Conservation (phyloP, 192 early-diverging fungal species). For the Entomortierella beljakovae region DNA sequence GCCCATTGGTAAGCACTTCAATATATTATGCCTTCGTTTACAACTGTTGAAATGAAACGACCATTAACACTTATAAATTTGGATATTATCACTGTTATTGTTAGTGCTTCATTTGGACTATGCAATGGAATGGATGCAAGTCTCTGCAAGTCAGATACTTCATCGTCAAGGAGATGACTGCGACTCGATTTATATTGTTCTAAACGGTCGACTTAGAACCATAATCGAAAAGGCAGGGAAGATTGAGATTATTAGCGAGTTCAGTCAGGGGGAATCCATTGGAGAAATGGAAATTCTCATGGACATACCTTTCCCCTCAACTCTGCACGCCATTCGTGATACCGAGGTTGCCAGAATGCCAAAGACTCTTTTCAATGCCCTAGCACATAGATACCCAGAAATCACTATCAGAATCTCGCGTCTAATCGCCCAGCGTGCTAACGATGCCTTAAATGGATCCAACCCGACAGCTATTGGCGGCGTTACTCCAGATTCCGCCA, state of each 20-base stretch:
- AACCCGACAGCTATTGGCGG: constrained; percentile 19
- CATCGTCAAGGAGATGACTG: constrained; percentile 88
- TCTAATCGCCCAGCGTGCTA: constrained; percentile 78
- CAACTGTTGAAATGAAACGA: constrained; percentile 1
- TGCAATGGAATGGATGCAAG: constrained; percentile 95
- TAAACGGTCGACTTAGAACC: constrained; percentile 92
- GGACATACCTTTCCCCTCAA: constrained; percentile 76
- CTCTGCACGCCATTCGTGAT: constrained; percentile 97
- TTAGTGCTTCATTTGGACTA: constrained; percentile 81
- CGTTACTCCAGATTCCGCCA: constrained; percentile 65
- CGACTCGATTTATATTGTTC: constrained; percentile 92
- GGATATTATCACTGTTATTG: background rate
- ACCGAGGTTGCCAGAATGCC: constrained; percentile 96
- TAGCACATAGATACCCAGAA: constrained; percentile 89
- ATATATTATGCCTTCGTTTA: background rate
- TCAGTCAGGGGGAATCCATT: constrained; percentile 94
- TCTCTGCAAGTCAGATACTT: constrained; percentile 92
- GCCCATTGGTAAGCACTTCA: constrained; percentile 73
- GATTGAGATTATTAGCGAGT: constrained; percentile 90
- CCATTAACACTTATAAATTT: constrained; percentile 4
- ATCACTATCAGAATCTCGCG: constrained; percentile 93
- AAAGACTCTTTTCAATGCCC: constrained; percentile 92
- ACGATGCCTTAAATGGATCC: constrained; percentile 29
- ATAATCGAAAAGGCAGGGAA: constrained; percentile 77
- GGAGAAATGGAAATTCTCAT: constrained; percentile 95